Base-by-base conservation (phyloP, 768 basidiomycete species). In the Arthromyces matolae region DNA sequence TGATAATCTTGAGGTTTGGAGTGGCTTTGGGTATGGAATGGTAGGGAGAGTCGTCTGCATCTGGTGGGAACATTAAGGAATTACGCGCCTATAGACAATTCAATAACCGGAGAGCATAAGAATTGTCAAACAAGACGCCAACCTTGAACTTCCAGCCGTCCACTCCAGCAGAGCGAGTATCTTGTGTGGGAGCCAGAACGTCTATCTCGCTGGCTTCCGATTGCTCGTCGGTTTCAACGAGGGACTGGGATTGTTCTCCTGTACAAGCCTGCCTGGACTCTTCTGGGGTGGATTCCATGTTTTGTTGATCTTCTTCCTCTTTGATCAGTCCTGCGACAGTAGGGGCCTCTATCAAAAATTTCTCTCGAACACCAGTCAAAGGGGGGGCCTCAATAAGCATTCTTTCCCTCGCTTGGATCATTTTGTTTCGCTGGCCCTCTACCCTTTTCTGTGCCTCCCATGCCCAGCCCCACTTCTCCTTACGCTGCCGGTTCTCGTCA, bases 41-140 rank as follows among this genome's bases (percentile, higher is more conserved):
- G 59, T 93, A 89, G 1, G 92, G 89, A 18, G 86, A 81, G 36
- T 80, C 73, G 62, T 99, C 88, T 22, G 90, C 91, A 59, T 96
- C 96, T 2, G 96, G 94, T 0, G 86, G 62, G 60, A 97, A 99
- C 92, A 96, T 96, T 44, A 99, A 73, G 3, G 89, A 84, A 68
- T 99, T 99, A 49, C 96, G 84, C 22, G 91, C 78, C 93, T 96
- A 57, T 18, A 47, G 42, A n/a, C 36, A 22, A 19, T 23, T 34
- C 16, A 41, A 42, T 40, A 49, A 19, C 16, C 10, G 0, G 22
- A 19, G 5, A 18, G 23, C 36, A 33, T 42, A 37, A 20, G 44
- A 43, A 32, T n/a, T 37, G 42, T 46, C 23, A 31, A 28, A 24
- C 18, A 22, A 14, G 34, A 24, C n/a, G 56, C 49, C 57, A 56